A percentile compares a stretch with the other conserved stretches of the same genome.
These are phyloP conservation scores for Hortiboletus campestris DNA, from an alignment of 768 basidiomycete species.

Conservation along the genomic window DNA sequence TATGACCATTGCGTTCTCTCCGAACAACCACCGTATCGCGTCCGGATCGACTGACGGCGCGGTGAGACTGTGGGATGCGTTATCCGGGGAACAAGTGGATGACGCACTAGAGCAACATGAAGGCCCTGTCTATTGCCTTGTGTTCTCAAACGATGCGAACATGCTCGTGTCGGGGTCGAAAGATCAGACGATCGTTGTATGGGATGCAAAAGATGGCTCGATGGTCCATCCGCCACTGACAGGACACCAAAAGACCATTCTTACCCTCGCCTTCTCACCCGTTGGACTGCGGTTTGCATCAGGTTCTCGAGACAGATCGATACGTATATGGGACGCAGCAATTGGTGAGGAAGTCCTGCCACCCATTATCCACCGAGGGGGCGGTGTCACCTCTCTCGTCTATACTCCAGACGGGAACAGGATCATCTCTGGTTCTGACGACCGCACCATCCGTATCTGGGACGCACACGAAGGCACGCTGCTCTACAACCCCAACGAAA, in stretches of 20 bases:
- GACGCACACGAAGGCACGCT: slow-evolving; percentile 20
- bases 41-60: slow-evolving; percentile 23
- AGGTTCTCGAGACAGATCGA: slow-evolving; percentile 29
- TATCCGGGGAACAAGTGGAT: slow-evolving; percentile 22
- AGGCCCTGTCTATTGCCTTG: slow-evolving; percentile 25
- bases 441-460: slow-evolving; percentile 31
- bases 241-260: slow-evolving; percentile 25
- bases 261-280: slow-evolving; percentile 32
- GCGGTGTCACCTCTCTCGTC: slow-evolving; percentile 23
- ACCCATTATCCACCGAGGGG: slow-evolving; percentile 17
- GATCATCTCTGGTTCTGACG: slow-evolving; percentile 32
- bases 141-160: slow-evolving; percentile 29
- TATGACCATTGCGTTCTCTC: slow-evolving; percentile 27
- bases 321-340: slow-evolving; percentile 29
- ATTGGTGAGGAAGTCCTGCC: slow-evolving; percentile 15
- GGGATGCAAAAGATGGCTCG: slow-evolving; percentile 19
- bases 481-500: slow-evolving; percentile 13
- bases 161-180: slow-evolving; percentile 26
- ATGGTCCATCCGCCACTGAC: slow-evolving; percentile 15
- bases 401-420: slow-evolving; percentile 31
- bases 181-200: slow-evolving; percentile 27
- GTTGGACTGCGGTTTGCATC: slow-evolving; percentile 26
- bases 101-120: slow-evolving; percentile 18
- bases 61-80: slow-evolving; percentile 27
- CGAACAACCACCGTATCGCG: slow-evolving; percentile 24